Evolutionary conservation across 2,329 filamentous ascomycete genomes (phyloP).

Genomic region (Colletotrichum camelliae): DNA sequence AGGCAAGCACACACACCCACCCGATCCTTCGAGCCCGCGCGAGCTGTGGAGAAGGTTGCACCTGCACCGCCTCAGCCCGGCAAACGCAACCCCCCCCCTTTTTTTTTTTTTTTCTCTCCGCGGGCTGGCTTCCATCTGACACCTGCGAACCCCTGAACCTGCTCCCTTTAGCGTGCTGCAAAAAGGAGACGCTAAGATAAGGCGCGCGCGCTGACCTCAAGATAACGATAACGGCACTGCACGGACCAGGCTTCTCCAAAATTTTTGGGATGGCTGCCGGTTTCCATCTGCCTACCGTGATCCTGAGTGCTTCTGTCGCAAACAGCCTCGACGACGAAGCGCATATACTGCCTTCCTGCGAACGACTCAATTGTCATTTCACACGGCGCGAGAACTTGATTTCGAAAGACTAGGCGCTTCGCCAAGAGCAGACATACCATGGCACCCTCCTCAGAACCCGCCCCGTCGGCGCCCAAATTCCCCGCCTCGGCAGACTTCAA

Average conservation of each 20-base stretch:
- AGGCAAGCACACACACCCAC: not conserved
- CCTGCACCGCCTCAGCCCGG: not conserved
- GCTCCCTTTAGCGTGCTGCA: not conserved
- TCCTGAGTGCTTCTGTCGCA: not conserved
- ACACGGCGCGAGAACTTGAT: not conserved
- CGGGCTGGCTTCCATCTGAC: not conserved
- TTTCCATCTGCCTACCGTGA: not conserved
- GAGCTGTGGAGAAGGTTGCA: not conserved
- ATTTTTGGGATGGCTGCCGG: not conserved
- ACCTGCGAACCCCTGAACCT: not conserved
- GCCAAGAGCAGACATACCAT: not conserved
- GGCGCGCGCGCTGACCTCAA: not conserved
- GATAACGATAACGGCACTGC: not conserved
- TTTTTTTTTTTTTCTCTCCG: not conserved
- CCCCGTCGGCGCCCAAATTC: conserved; percentile 23
- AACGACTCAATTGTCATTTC: not conserved
- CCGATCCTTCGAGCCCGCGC: not conserved
- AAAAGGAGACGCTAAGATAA: not conserved
- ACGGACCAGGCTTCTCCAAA: not conserved
- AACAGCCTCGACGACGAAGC: not conserved
- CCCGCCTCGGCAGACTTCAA: conserved; percentile 43
- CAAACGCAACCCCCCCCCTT: not conserved
- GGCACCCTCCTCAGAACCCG: not conserved
- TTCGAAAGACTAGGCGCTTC: not conserved
- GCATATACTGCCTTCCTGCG: not conserved